Evolutionary conservation across 176 grass and related monocot species (phyloP).

Genomic region (Carex kokanica): DNA sequence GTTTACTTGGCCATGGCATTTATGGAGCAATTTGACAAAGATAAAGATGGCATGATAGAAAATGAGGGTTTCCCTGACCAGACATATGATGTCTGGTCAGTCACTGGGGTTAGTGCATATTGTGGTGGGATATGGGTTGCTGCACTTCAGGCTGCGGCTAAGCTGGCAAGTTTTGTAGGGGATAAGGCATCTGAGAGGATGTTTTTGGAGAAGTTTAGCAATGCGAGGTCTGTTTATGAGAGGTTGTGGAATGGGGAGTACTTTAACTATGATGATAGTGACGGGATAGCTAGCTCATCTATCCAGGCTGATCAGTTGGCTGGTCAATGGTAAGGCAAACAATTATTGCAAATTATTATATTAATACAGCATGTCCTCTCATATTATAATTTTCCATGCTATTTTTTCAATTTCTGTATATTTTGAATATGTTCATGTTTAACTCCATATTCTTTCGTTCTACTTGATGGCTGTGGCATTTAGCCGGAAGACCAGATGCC

Average conservation of each 20-base stretch:
- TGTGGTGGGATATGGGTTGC: constrained; percentile 93
- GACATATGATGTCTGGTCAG: constrained; percentile 95
- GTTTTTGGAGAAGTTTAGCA: constrained; percentile 83
- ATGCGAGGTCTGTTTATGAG: constrained; percentile 74
- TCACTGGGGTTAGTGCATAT: constrained; percentile 84
- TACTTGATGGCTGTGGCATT: neutral
- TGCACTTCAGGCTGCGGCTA: constrained; percentile 78
- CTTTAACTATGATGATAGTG: constrained; percentile 84
- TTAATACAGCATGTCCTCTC: neutral
- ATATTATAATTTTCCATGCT: neutral
- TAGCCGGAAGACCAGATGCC: neutral
- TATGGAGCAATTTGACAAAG: constrained; percentile 99
- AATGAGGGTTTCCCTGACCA: constrained; percentile 95
- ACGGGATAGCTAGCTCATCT: constrained; percentile 62
- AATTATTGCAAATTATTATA: neutral
- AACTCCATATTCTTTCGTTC: neutral
- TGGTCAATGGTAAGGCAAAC: constrained; percentile 73
- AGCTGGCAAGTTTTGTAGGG: constrained; percentile 72
- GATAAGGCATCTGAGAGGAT: constrained; percentile 79
- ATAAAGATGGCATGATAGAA: constrained; percentile 99
- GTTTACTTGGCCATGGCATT: constrained; percentile 98
- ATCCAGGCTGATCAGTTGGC: constrained; percentile 99
- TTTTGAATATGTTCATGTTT: neutral
- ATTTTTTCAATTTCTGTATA: neutral
- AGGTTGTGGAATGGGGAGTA: constrained; percentile 98